Percentiles rank a stretch among this genome's conserved stretches.
phyloP scores from a whole-genome alignment of 371 early-diverging fungal species.

The Lichtheimia hyalospora region DNA sequence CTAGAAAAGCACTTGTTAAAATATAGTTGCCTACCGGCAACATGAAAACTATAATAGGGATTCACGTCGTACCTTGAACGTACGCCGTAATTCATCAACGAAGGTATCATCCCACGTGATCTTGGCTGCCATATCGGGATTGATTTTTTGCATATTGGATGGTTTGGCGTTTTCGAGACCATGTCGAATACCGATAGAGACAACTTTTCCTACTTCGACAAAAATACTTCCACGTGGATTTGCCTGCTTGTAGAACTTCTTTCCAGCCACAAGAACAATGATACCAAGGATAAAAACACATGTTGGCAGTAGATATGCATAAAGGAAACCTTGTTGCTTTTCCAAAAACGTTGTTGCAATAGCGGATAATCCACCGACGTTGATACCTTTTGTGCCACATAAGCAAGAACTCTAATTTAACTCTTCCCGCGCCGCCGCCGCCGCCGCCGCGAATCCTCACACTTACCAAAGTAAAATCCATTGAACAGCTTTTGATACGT shows the following conservation, averaged over 20 bases:
- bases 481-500: slow-evolving; percentile 51
- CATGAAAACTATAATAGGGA: no score
- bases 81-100: slow-evolving; percentile 62
- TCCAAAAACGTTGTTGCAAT: slow-evolving; percentile 56
- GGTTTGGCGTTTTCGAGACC: slow-evolving; percentile 43
- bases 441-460: no score
- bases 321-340: slow-evolving; percentile 54
- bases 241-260: slow-evolving; percentile 48
- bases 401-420: slow-evolving; percentile 1
- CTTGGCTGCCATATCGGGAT: slow-evolving; percentile 23
- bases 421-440: no score
- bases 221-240: slow-evolving; percentile 55
- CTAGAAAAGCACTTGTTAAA: no score
- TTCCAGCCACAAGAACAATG: slow-evolving; percentile 51
- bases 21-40: no score
- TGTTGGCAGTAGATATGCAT: slow-evolving; percentile 63
- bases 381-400: slow-evolving; percentile 32
- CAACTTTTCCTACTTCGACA: slow-evolving; percentile 22
- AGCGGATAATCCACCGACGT: slow-evolving; percentile 65
- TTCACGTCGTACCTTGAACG: slow-evolving; percentile 29
- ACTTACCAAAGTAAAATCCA: slow-evolving; percentile 49
- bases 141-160: slow-evolving; percentile 12
- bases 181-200: slow-evolving; percentile 20
- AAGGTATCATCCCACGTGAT: slow-evolving; percentile 68
- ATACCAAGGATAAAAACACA: slow-evolving; percentile 64